Base-by-base conservation (phyloP, 2,329 filamentous ascomycete genomes). In the Sporothrix schenckii region DNA sequence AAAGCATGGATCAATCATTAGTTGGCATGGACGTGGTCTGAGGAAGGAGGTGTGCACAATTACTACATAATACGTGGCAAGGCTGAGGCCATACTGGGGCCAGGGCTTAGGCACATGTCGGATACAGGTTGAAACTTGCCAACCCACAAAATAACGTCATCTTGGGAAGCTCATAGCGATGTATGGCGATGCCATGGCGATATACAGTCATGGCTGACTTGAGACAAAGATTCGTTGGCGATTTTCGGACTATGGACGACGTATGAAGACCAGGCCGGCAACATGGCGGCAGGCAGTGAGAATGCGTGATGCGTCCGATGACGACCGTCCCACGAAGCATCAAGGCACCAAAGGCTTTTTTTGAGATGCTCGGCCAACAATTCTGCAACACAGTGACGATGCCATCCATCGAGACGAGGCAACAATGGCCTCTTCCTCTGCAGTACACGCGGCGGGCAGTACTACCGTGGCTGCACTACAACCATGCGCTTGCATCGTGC, bases 81-180 rank as follows among this genome's bases (percentile, higher is more conserved):
- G 65, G 50, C 50, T 67, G 65, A 67, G 65, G 50, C 50, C 34
- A 67, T 50, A 50, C 65, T 54, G 50, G 27, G 49, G 65, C 16
- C 16, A 52, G 7, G 6, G 34, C 34, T 7, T n/a, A 41, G 47
- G 34, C 19, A 19, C 47, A 49, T 30, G 41, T 9, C 34, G 6
- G 34, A 34, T 34, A 34, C 34, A 34, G 4, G 34, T 34, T 34
- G 34, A 9, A 34, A 5, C 34, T 34, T 34, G 5, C 5, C 34
- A 34, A 34, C 34, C 34, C 30, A 34, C 47, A 53, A 16, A 21
- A 39, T 6, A 39, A 24, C 27, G 63, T 24, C 21, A 34, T 63
- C 39, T 16, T 63, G 58, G 9, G n/a, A 61, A 47, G 16, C 58
- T 16, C 21, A 19, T 63, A 39, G 13, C 14, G 39, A 63, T 4